These are phyloP conservation scores for Phanerochaete sordida DNA, from an alignment of 768 basidiomycete species.

Conservation along the genomic window DNA sequence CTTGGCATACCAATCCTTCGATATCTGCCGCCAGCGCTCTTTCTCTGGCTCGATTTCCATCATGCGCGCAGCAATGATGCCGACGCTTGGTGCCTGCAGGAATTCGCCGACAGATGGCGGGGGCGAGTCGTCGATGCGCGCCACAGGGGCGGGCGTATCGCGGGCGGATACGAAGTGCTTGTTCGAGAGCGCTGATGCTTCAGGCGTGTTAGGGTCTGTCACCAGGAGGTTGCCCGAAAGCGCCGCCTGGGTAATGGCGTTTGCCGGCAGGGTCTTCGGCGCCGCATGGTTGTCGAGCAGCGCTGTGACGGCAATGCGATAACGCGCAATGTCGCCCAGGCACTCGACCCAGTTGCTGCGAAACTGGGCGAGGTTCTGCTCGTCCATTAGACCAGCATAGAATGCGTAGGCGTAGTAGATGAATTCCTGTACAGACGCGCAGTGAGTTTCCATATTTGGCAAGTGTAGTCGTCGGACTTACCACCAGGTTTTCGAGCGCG, in stretches of 20 bases:
- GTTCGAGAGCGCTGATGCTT: slow-evolving; percentile 17
- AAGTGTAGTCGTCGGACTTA: slow-evolving; percentile 4
- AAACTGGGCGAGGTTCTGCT: slow-evolving; percentile 65
- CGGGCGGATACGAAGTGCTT: slow-evolving; percentile 18
- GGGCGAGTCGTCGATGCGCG: slow-evolving; percentile 28
- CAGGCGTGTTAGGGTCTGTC: slow-evolving; percentile 11
- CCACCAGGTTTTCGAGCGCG: slow-evolving; percentile 85
- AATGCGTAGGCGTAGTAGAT: slow-evolving; percentile 95
- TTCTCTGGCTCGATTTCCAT: slow-evolving; percentile 89
- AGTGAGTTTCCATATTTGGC: neutral
- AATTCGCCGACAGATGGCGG: slow-evolving; percentile 18
- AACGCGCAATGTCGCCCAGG: slow-evolving; percentile 92
- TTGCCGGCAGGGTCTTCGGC: slow-evolving; percentile 42
- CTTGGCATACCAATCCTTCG: slow-evolving; percentile 88
- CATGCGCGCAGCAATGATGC: slow-evolving; percentile 74
- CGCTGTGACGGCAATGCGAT: slow-evolving; percentile 93
- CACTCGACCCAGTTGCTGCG: slow-evolving; percentile 92
- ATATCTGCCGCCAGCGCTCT: slow-evolving; percentile 87
- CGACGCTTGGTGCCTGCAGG: slow-evolving; percentile 60
- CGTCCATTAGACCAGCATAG: slow-evolving; percentile 87
- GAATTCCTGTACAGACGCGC: slow-evolving; percentile 48
- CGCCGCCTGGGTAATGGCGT: slow-evolving; percentile 45
- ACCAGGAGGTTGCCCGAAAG: slow-evolving; percentile 1
- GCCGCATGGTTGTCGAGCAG: slow-evolving; percentile 55
- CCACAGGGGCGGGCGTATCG: slow-evolving; percentile 4